A percentile compares a stretch with the other conserved stretches of the same genome.
phyloP scores from a whole-genome alignment of 2,329 filamentous ascomycete species.

The Exophiala calicioides region DNA sequence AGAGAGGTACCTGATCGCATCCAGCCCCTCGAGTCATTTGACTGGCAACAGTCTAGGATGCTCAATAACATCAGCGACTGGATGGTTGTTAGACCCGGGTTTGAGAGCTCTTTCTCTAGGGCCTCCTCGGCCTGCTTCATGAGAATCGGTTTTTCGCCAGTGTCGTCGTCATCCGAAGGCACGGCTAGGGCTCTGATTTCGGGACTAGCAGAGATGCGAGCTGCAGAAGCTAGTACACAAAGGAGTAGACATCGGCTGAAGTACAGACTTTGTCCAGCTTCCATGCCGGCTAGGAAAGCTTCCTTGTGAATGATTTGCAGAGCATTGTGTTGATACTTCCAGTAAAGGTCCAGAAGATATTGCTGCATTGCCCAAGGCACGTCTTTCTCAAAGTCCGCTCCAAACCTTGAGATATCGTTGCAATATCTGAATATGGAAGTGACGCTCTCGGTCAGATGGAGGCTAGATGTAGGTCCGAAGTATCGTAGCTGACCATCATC shows the following conservation, averaged over 20 bases:
- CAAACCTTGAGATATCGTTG: conserved; percentile 9
- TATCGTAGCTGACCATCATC: conserved; percentile 11
- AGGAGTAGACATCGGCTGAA: conserved; percentile 17
- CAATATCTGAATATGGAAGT: conserved; percentile 9
- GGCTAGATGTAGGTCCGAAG: conserved; percentile 15
- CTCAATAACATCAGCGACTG: conserved; percentile 15
- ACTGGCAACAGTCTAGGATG: conserved; percentile 11
- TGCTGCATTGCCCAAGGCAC: conserved; percentile 15
- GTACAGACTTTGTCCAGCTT: conserved; percentile 9
- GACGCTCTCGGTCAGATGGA: conserved; percentile 14
- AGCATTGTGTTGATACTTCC: conserved; percentile 17
- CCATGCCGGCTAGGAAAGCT: conserved; percentile 17
- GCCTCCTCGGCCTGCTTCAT: conserved; percentile 7
- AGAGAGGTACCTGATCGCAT: conserved; percentile 19
- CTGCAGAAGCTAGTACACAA: conserved; percentile 17
- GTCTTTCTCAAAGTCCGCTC: conserved; percentile 12
- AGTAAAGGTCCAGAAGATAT: conserved; percentile 17
- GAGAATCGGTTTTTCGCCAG: conserved; percentile 6
- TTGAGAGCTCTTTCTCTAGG: conserved; percentile 14
- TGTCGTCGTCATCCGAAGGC: conserved; percentile 1
- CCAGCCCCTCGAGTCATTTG: conserved; percentile 16
- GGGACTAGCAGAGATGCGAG: conserved; percentile 8
- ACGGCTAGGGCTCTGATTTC: conserved; percentile 9
- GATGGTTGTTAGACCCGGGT: conserved; percentile 11
- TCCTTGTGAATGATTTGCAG: conserved; percentile 16